Base-by-base conservation (phyloP, 371 early-diverging fungal genomes). In the Capillidium heterosporum region DNA sequence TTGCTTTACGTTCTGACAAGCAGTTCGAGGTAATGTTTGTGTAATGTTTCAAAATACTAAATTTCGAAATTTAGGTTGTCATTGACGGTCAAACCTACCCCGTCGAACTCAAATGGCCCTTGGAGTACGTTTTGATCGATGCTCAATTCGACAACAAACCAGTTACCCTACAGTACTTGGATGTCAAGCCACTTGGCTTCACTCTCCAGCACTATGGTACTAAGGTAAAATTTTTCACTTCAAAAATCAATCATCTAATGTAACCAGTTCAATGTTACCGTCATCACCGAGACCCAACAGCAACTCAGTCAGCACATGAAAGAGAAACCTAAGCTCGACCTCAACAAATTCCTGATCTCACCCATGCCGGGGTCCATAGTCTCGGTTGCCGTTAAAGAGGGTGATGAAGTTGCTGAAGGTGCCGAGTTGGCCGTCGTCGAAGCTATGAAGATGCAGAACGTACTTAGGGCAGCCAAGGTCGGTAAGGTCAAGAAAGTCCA, bases 371-470 rank as follows among this genome's bases (percentile, higher is more conserved):
- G 97, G 15, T 70, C 77, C 11, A 87, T 96, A 2, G 80, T 92
- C 27, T 81, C 81, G 31, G 68, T 96, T 0, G 76, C 82, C 21
- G 91, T 91, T 44, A 77, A 81, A 66, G 80, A 67, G 27, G 94
- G 92, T 15, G 89, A 96, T 60, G 67, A 73, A 19, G 44, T 93
- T 1, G 71, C 77, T 1, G 83, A 89, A 67, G 97, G 97, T 0
- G 69, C 71, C 2, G 91, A 90, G 61, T 64, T 96, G 8, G 86
- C 84, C 0, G 84, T 91, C 0, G 87, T 96, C 2, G 97, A 96
- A 69, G 97, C 97, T 26, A 96, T 96, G 97, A 96, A 96, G 72
- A 95, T 95, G 96, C 92, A 95, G 61, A 93, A 96, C 61, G 87
- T 93, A 5, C 64, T 96, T 46, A 74, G 85, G 1, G 81, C 93